Percentiles rank a stretch among this genome's conserved stretches.
phyloP scores from a whole-genome alignment of 1,139 yeast species.

The Eremothecium sinecaudum region DNA sequence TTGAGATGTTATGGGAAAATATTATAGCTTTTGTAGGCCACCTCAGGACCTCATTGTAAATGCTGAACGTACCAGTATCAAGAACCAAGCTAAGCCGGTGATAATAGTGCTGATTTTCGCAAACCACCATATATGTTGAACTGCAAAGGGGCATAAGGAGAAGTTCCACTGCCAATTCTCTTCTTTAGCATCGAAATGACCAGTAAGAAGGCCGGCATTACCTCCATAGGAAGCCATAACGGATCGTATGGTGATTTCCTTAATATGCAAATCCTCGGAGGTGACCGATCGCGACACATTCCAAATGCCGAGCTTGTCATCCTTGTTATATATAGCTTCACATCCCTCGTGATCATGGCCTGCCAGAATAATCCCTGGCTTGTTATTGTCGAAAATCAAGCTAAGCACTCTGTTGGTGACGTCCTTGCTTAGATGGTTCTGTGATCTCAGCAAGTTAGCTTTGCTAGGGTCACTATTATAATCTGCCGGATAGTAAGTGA shows the following conservation, averaged over 20 bases:
- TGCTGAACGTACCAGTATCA: conserved; percentile 13
- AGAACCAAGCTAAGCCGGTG: conserved; percentile 30
- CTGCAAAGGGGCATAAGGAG: conserved; percentile 64
- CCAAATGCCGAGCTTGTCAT: conserved; percentile 40
- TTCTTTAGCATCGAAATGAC: conserved; percentile 40
- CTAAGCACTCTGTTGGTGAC: conserved; percentile 59
- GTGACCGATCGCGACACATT: conserved; percentile 40
- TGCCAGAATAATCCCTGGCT: conserved; percentile 71
- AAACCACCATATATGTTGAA: conserved; percentile 97
- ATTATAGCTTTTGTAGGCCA: too few species aligned
- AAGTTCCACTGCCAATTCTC: conserved; percentile 58
- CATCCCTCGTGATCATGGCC: conserved; percentile 99
- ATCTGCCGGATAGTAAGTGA: conserved; percentile 50
- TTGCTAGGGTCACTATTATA: conserved; percentile 52
- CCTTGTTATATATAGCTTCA: conserved; percentile 50
- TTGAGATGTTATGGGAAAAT: too few species aligned
- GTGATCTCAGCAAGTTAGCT: conserved; percentile 66
- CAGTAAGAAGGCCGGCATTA: conserved; percentile 75
- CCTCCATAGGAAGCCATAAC: conserved; percentile 97
- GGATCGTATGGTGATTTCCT: conserved; percentile 79
- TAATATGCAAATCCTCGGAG: conserved; percentile 36
- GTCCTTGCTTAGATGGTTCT: conserved; percentile 68
- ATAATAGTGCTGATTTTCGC: conserved; percentile 49
- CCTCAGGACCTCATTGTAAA: too few species aligned
- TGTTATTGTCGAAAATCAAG: conserved; percentile 53